Evolutionary conservation across 306 rosid genomes (phyloP).

Genomic region (Vigna mungo): DNA sequence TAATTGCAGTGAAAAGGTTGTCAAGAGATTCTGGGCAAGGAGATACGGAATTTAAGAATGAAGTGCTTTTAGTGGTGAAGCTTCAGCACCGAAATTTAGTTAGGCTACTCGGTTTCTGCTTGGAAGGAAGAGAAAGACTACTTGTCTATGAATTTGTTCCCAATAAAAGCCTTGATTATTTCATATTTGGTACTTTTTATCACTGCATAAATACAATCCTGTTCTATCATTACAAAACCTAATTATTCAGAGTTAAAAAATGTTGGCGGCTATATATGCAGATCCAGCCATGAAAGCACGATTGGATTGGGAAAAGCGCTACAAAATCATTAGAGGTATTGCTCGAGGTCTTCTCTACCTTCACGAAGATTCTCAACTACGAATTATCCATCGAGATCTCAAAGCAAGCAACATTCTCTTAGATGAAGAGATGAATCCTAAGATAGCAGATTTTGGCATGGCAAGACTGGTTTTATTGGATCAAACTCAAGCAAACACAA

Average conservation of each 20-base stretch:
- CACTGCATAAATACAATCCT: too few species aligned
- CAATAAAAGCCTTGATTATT: neutral
- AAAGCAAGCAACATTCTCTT: conserved; percentile 18
- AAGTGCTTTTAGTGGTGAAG: neutral
- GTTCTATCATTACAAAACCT: neutral
- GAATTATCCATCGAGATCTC: conserved; percentile 19
- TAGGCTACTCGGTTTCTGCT: neutral
- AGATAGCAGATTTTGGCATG: conserved; percentile 26
- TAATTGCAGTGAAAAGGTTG: conserved; percentile 17
- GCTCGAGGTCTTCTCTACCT: conserved; percentile 7
- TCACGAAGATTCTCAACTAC: conserved; percentile 4
- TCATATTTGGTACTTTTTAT: neutral
- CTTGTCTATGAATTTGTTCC: neutral
- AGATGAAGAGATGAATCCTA: conserved; percentile 17
- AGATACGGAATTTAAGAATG: neutral
- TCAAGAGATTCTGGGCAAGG: neutral
- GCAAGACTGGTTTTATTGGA: conserved; percentile 14
- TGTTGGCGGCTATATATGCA: neutral
- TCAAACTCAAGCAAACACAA: conserved; percentile 25
- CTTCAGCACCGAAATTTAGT: conserved; percentile 9
- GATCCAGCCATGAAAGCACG: neutral
- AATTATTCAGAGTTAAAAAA: neutral
- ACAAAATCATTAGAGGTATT: neutral
- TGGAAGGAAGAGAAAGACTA: neutral
- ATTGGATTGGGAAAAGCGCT: neutral